These are phyloP conservation scores for Colletotrichum endophyticum DNA, from an alignment of 2,329 filamentous ascomycete genomes.

Conservation along the genomic window DNA sequence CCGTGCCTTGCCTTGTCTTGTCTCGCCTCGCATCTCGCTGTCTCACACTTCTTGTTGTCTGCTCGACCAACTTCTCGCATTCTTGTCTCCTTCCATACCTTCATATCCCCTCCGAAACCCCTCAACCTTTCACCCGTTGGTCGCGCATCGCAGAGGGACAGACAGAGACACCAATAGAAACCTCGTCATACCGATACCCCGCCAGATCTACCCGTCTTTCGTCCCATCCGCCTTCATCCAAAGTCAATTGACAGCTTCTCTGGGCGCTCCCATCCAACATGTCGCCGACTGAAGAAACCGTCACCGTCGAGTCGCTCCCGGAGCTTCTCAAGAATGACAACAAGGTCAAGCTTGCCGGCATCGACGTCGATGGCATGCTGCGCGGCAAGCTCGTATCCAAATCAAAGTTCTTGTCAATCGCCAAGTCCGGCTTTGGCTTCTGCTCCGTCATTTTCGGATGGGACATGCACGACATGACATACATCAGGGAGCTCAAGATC, in stretches of 20 bases:
- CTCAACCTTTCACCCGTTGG: neutral
- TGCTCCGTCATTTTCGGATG: slow-evolving; percentile 95
- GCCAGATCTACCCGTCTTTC: neutral
- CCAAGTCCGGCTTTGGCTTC: slow-evolving; percentile 85
- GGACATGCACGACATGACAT: slow-evolving; percentile 96
- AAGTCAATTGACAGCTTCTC: slow-evolving; percentile 13
- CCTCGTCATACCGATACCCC: neutral
- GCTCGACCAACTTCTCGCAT: neutral
- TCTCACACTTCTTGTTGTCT: neutral
- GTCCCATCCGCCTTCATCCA: slow-evolving; percentile 9
- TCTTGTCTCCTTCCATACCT: neutral
- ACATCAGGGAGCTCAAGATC: slow-evolving; percentile 82
- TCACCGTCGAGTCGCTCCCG: slow-evolving; percentile 70
- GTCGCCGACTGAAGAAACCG: slow-evolving; percentile 19
- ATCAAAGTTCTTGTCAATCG: slow-evolving; percentile 87
- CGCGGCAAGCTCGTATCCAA: slow-evolving; percentile 92
- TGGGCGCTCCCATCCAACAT: slow-evolving; percentile 24
- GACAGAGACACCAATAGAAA: neutral
- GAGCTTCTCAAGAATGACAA: slow-evolving; percentile 72
- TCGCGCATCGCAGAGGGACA: neutral
- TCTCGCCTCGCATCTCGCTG: neutral
- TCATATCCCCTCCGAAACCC: neutral
- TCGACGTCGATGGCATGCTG: slow-evolving; percentile 86
- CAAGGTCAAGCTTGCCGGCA: slow-evolving; percentile 85
- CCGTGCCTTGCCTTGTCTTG: neutral